Base-by-base conservation (phyloP, 768 basidiomycete species). In the Russula abietina region DNA sequence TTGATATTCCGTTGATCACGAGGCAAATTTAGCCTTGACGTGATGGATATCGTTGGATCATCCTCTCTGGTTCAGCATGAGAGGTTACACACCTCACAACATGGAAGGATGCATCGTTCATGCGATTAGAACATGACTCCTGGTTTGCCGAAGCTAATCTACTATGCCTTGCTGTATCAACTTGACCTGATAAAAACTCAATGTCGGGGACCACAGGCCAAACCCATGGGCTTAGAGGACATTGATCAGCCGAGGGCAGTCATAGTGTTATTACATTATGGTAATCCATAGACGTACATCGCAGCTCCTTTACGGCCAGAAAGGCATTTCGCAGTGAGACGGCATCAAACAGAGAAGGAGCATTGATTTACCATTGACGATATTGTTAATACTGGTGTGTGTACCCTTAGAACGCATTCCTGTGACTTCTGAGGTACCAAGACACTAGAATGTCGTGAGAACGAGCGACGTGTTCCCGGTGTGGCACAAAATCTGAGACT, bases 311-410 rank as follows among this genome's bases (percentile, higher is more conserved):
- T n/a, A n/a, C 62, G 64, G 26, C 30, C 11, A 30, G 26, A 46
- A 7, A n/a, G 28, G 26, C 24, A 11, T n/a, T n/a, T n/a, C n/a
- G n/a, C n/a, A n/a, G n/a, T 59, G 19, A 54, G 41, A 26, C 28
- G 12, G 24, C 17, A 26, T 28, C 38, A 33, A 43, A 16, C 16
- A 12, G 51, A 43, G 7, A 50, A 17, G 46, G 9, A 24, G 0
- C n/a, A 6, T 51, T 8, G 1, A 57, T 63, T 49, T 52, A 67
- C 66, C 45, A 32, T 55, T 24, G 6, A 50, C 55, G 28, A 57
- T 17, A 36, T 30, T 14, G 19, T 39, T 24, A 7, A 24, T 39
- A 16, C 48, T 28, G 7, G 61, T 24, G 6, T 9, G 19, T 43
- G 16, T 38, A 26, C 49, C 26, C 10, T 38, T 60, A 1, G 17